Conservation (phyloP, 352 stramenopile genomes). For the Peronospora belbahrii region DNA sequence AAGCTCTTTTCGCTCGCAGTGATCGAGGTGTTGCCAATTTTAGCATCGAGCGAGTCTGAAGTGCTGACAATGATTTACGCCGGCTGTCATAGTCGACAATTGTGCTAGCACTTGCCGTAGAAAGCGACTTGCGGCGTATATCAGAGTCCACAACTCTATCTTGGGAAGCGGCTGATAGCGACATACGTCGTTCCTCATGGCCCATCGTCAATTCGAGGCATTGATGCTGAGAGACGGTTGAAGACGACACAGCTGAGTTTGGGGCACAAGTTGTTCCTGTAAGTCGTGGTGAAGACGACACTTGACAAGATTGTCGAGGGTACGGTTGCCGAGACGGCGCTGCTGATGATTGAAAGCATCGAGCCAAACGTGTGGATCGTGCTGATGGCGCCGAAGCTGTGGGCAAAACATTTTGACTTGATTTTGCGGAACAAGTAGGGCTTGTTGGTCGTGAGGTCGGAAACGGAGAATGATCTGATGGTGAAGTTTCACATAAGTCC, state of each 20-base stretch:
- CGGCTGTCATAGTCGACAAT: constrained; percentile 22
- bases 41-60: constrained; percentile 26
- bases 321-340: constrained; percentile 8
- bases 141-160: constrained; percentile 27
- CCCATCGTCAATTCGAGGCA: constrained; percentile 23
- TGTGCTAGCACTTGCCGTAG: constrained; percentile 12
- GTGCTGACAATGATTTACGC: constrained; percentile 39
- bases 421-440: constrained; percentile 38
- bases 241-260: constrained; percentile 1
- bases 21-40: constrained; percentile 19
- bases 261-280: constrained; percentile 5
- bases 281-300: constrained; percentile 8
- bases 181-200: constrained; percentile 34
- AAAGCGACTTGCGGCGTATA: constrained; percentile 43
- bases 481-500: constrained; percentile 8
- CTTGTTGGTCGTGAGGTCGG: constrained; percentile 27
- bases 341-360: constrained; percentile 6
- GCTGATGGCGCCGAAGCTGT: constrained; percentile 35
- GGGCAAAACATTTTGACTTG: constrained; percentile 30
- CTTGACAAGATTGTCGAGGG: constrained; percentile 7
- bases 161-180: constrained; percentile 18
- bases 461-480: constrained; percentile 8
- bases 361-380: constrained; percentile 17
- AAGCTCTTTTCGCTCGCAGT: constrained; percentile 10
- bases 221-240: constrained; percentile 15